Percentiles rank a stretch among this genome's conserved stretches.
Conservation (phyloP, 768 basidiomycete species). For the Boletus pseudo-olivaceus region DNA sequence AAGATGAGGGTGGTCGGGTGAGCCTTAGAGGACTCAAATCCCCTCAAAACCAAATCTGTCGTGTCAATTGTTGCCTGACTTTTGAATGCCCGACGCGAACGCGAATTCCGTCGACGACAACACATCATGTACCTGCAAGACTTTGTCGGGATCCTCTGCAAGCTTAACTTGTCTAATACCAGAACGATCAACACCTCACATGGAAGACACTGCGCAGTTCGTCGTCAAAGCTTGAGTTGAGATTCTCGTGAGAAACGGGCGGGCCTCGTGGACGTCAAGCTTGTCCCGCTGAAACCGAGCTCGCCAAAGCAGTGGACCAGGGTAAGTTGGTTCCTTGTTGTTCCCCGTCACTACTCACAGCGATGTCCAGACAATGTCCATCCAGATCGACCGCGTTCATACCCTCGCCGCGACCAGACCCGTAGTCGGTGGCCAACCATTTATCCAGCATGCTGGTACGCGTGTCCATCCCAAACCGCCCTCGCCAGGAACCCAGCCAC, state of each 20-base stretch:
- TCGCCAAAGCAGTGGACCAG: slow-evolving; percentile 14
- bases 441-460: slow-evolving; percentile 10
- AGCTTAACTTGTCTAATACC: not conserved
- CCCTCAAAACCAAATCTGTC: not conserved
- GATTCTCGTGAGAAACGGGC: slow-evolving; percentile 12
- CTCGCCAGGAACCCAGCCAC: slow-evolving; percentile 7
- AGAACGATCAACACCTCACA: not conserved
- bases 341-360: not conserved
- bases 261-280: slow-evolving; percentile 18
- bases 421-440: not conserved
- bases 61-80: not conserved
- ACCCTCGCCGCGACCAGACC: slow-evolving; percentile 18
- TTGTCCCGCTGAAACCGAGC: slow-evolving; percentile 13
- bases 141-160: not conserved
- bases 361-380: slow-evolving; percentile 15
- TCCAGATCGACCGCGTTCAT: slow-evolving; percentile 29
- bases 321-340: slow-evolving; percentile 2
- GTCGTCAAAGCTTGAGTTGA: not conserved
- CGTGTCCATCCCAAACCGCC: slow-evolving; percentile 9
- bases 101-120: not conserved
- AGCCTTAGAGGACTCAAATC: too few relatives aligned
- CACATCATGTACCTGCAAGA: not conserved
- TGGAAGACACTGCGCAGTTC: not conserved
- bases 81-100: too few relatives aligned
- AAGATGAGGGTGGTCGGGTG: too few relatives aligned